phyloP scores from a whole-genome alignment of 768 basidiomycete species.

The Boletus vermiculosoides region DNA sequence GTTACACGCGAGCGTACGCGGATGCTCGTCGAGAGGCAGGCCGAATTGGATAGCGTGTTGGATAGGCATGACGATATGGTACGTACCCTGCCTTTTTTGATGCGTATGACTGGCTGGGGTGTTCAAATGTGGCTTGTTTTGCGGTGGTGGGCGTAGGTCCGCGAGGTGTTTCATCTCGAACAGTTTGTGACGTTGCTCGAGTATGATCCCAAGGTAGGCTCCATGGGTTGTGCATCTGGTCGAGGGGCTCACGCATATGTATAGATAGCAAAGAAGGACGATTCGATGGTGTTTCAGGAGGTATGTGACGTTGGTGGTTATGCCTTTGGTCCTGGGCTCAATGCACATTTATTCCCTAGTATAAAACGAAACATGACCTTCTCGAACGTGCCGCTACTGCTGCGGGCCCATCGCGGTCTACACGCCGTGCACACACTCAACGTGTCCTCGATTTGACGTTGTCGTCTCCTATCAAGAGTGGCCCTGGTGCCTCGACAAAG shows the following conservation, averaged over 20 bases:
- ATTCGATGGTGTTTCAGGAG: slow-evolving; percentile 67
- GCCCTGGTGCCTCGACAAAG: slow-evolving; percentile 9
- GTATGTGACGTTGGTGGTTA: slow-evolving; percentile 40
- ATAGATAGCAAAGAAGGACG: slow-evolving; percentile 72
- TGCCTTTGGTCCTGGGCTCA: slow-evolving; percentile 2
- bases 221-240: neutral
- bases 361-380: slow-evolving; percentile 61
- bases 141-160: slow-evolving; percentile 46
- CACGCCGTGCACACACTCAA: slow-evolving; percentile 57
- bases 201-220: slow-evolving; percentile 70
- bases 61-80: slow-evolving; percentile 75
- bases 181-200: slow-evolving; percentile 71
- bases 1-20: slow-evolving; percentile 40
- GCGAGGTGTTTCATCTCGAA: slow-evolving; percentile 89
- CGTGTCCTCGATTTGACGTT: slow-evolving; percentile 45
- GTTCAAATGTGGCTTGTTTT: neutral
- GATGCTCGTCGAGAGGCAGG: slow-evolving; percentile 59
- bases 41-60: slow-evolving; percentile 54
- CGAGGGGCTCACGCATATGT: neutral
- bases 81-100: slow-evolving; percentile 32
- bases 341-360: slow-evolving; percentile 37
- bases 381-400: slow-evolving; percentile 44
- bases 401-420: slow-evolving; percentile 54
- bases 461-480: slow-evolving; percentile 19
- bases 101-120: neutral